Base-by-base conservation (phyloP, 1,139 yeast species). In the Fermentozyma sake region DNA sequence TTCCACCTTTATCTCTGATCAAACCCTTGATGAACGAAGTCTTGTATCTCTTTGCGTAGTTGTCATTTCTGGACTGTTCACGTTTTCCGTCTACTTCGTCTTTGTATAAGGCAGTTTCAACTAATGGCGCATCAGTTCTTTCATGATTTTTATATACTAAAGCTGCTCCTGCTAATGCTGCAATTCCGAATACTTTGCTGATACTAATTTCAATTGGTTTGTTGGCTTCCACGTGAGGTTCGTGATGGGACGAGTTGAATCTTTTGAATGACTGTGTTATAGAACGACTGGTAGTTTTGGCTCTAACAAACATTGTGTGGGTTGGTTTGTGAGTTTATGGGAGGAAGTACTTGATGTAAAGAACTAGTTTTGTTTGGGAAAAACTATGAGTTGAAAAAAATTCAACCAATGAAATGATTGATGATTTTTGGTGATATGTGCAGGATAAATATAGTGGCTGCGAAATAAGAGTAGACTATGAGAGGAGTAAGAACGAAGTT, bases 1-100 rank as follows among this genome's bases (percentile, higher is more conserved):
- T 52, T 27, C 72, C 72, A 27, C 72, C 72, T 46, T 63, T 66
- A 42, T 68, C 73, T 47, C 60, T 61, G 29, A 62, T 63, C 37
- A 54, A 60, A n/a, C 54, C 54, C 46, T 62, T 64, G 37, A 65
- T 52, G 45, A 65, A 64, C 11, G 70, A 64, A 10, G 58, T 46
- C 43, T 65, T 61, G 50, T 64, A 64, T 42, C 63, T 55, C 36
- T 55, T 58, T 30, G 52, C 49, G 46, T 54, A 61, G 37, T 52
- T 57, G 35, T 60, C 67, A 36, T 52, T 58, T 55, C 72, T 59
- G 42, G 54, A 48, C 33, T 50, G 50, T 14, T 42, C 50, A 36
- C 69, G 61, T 18, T 58, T 61, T 22, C 64, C 44, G 19, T 26
- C 29, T 15, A 26, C 69, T 27, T 50, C 54, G 31, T 55, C 55